These are phyloP conservation scores for Uronychia binucleata DNA, from an alignment of 73 alveolate genomes.

Conservation along the genomic window DNA sequence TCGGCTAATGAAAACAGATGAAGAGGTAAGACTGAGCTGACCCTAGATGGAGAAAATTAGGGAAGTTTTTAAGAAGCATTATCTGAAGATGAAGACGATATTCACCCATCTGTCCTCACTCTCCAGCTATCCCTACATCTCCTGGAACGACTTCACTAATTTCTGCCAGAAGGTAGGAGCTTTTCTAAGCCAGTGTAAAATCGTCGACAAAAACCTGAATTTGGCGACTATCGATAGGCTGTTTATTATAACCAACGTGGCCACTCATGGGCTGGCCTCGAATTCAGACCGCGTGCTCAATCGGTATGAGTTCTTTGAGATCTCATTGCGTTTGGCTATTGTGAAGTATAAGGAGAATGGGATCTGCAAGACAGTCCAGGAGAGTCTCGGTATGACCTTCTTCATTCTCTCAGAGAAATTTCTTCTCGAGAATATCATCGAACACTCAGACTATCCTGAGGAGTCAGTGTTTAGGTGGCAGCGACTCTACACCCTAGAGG, in stretches of 20 bases:
- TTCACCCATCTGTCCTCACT: constrained; percentile 19
- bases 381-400: constrained; percentile 38
- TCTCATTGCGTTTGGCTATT: constrained; percentile 56
- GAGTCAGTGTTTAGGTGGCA: constrained; percentile 35
- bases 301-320: constrained; percentile 73
- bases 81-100: constrained; percentile 20
- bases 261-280: constrained; percentile 17
- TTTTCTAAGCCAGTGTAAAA: constrained; percentile 43
- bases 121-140: constrained; percentile 47
- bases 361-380: constrained; percentile 11
- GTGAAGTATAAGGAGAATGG: constrained; percentile 46
- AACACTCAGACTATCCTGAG: constrained; percentile 27
- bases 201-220: constrained; percentile 57
- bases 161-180: constrained; percentile 36
- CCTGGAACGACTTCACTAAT: constrained; percentile 64
- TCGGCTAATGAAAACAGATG: constrained; percentile 50
- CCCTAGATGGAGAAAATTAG: not conserved
- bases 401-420: constrained; percentile 17
- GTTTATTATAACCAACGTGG: constrained; percentile 66
- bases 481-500: constrained; percentile 41
- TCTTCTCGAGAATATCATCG: constrained; percentile 52
- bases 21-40: not conserved
- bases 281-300: constrained; percentile 48
- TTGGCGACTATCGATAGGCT: constrained; percentile 55
- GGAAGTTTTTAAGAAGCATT: constrained; percentile 13